Percentiles rank a stretch among this genome's conserved stretches.
These are phyloP conservation scores for Phytophthora megakarya DNA, from an alignment of 352 stramenopile genomes.

Conservation along the genomic window DNA sequence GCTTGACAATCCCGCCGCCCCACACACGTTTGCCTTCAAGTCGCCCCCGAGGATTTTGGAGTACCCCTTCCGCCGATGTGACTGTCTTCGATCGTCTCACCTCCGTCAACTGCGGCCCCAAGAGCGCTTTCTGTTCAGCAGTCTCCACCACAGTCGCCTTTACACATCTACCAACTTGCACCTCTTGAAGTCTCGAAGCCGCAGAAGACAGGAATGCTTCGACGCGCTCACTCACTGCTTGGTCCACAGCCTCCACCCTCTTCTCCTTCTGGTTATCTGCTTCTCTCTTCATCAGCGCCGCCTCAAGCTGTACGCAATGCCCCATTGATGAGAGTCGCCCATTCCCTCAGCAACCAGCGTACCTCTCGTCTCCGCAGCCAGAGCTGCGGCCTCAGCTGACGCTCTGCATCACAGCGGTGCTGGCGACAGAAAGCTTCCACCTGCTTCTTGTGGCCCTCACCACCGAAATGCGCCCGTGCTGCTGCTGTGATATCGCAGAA, in stretches of 20 bases:
- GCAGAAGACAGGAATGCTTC: constrained; percentile 56
- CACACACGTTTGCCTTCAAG: constrained; percentile 65
- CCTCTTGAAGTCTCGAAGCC: constrained; percentile 37
- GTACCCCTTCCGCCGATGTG: constrained; percentile 41
- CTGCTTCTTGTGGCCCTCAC: constrained; percentile 35
- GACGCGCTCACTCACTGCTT: constrained; percentile 5
- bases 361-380: constrained; percentile 45
- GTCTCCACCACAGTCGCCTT: constrained; percentile 6
- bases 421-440: constrained; percentile 60
- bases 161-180: constrained; percentile 14
- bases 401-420: constrained; percentile 59
- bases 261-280: background rate
- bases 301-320: constrained; percentile 23
- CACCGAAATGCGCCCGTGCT: constrained; percentile 49
- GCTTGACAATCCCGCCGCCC: constrained; percentile 66
- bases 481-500: constrained; percentile 45
- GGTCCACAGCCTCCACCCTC: background rate
- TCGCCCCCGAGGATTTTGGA: constrained; percentile 55
- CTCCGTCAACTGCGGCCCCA: constrained; percentile 10
- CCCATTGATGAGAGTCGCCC: constrained; percentile 8
- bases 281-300: constrained; percentile 1
- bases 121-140: constrained; percentile 3
- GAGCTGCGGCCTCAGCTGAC: constrained; percentile 42
- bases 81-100: constrained; percentile 30
- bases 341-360: constrained; percentile 4